Percentiles rank a stretch among this genome's conserved stretches.
These are phyloP conservation scores for Mycosphaerella sp. DNA, from an alignment of 2,329 filamentous ascomycete genomes.

Conservation along the genomic window DNA sequence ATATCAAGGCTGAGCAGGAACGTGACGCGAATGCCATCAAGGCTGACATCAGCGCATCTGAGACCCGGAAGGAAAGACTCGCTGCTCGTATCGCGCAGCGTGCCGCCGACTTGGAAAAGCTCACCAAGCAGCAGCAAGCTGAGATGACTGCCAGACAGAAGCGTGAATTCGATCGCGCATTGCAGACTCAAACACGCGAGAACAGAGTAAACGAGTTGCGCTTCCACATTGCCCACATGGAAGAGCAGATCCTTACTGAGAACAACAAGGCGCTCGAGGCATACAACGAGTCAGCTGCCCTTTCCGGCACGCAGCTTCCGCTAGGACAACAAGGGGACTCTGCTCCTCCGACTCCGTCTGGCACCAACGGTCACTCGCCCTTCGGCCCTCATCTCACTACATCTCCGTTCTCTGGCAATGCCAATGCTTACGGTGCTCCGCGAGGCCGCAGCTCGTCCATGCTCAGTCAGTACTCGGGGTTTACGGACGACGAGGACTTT, in stretches of 20 bases:
- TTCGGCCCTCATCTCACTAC: constrained; percentile 21
- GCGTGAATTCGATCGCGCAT: constrained; percentile 30
- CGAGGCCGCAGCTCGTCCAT: constrained; percentile 48
- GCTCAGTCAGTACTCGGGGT: constrained; percentile 47
- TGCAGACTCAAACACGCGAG: constrained; percentile 29
- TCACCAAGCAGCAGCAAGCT: constrained; percentile 62
- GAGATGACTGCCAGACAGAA: constrained; percentile 32
- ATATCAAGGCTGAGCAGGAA: constrained; percentile 56
- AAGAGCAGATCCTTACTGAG: constrained; percentile 34
- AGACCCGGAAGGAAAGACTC: constrained; percentile 67
- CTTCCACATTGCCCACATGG: constrained; percentile 36
- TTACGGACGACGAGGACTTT: constrained; percentile 39
- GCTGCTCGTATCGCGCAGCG: constrained; percentile 64
- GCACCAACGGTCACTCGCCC: constrained; percentile 30
- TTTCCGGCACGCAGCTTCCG: constrained; percentile 26
- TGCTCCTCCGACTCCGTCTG: constrained; percentile 46
- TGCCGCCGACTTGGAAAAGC: constrained; percentile 63
- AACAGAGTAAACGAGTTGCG: constrained; percentile 36
- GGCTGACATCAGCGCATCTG: constrained; percentile 56
- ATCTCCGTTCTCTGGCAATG: constrained; percentile 23
- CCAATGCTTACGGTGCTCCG: constrained; percentile 16
- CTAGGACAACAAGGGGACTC: constrained; percentile 29
- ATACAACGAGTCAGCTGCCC: constrained; percentile 33
- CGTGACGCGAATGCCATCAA: constrained; percentile 57
- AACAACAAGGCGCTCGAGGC: constrained; percentile 37